A percentile compares a stretch with the other conserved stretches of the same genome.
Conservation (phyloP, 139 green algal genomes). For the Pleodorina starrii region DNA sequence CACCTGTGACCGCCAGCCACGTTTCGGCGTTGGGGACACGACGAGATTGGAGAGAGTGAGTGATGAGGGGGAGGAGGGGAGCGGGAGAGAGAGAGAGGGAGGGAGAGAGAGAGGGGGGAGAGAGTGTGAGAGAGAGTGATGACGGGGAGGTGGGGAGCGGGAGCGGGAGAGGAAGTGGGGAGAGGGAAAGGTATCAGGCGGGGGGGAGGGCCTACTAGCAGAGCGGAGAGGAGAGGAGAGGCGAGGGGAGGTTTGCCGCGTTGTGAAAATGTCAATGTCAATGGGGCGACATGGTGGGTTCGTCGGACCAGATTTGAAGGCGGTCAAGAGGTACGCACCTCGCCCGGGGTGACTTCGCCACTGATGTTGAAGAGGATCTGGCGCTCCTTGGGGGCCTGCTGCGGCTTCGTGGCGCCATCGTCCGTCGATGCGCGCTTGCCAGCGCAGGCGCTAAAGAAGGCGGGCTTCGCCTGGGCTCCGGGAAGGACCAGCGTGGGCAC, state of each 20-base stretch:
- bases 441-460: background rate
- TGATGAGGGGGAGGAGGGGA: background rate
- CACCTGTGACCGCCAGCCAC: background rate
- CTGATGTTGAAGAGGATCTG: constrained; percentile 61
- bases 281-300: background rate
- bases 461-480: background rate
- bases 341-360: constrained; percentile 52
- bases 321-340: constrained; percentile 43
- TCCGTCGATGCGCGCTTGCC: background rate
- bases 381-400: constrained; percentile 21
- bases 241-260: background rate
- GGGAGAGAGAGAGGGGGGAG: too few species aligned
- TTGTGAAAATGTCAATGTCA: background rate
- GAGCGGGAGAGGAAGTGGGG: background rate
- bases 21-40: background rate
- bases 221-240: background rate
- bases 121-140: background rate
- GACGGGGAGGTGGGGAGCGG: background rate
- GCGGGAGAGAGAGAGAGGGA: background rate
- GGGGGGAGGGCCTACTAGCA: too few species aligned
- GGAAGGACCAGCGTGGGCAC: constrained; percentile 30
- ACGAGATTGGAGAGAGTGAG: background rate
- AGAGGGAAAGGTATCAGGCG: background rate
- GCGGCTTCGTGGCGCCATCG: background rate
- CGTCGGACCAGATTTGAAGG: background rate